A percentile compares a stretch with the other conserved stretches of the same genome.
These are phyloP conservation scores for Phytophthora fragariaefolia DNA, from an alignment of 352 stramenopile species.

Conservation along the genomic window DNA sequence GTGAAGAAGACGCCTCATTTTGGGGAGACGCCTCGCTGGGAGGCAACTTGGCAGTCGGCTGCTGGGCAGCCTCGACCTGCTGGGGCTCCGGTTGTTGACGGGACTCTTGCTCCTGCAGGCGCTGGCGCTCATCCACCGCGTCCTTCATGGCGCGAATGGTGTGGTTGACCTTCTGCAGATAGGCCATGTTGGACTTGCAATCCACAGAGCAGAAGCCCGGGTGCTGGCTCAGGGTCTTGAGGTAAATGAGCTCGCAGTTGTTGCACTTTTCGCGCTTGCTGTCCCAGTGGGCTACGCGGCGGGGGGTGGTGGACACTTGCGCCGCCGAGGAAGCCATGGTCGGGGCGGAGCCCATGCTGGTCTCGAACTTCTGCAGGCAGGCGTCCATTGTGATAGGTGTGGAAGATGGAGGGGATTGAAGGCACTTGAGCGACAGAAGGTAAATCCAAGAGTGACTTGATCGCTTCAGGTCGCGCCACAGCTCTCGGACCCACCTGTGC, in stretches of 20 bases:
- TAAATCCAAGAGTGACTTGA: conserved; percentile 41
- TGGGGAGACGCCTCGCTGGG: conserved; percentile 9
- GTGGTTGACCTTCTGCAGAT: conserved; percentile 82
- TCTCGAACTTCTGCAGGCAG: conserved; percentile 48
- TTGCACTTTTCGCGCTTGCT: conserved; percentile 86
- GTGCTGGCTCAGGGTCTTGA: conserved; percentile 82
- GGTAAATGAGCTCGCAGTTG: conserved; percentile 87
- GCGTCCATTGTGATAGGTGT: conserved; percentile 52
- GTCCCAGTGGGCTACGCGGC: conserved; percentile 79
- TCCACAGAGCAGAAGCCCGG: conserved; percentile 85
- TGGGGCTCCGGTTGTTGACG: conserved; percentile 24
- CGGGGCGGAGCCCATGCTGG: conserved; percentile 22
- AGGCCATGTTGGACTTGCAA: conserved; percentile 88
- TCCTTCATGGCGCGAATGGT: conserved; percentile 81
- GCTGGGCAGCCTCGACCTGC: conserved; percentile 23
- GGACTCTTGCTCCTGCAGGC: conserved; percentile 34
- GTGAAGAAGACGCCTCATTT: conserved; percentile 1
- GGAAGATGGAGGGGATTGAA: conserved; percentile 9
- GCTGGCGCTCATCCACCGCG: conserved; percentile 59
- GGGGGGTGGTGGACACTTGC: conserved; percentile 9
- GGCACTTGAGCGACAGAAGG: conserved; percentile 32
- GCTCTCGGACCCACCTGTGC: conserved; percentile 8
- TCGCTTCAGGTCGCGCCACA: conserved; percentile 6
- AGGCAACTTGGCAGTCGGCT: conserved; percentile 23
- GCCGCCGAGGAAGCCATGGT: conserved; percentile 14